Evolutionary conservation across 495 filamentous ascomycete species (phyloP).

Genomic region (Podospora anserina): DNA sequence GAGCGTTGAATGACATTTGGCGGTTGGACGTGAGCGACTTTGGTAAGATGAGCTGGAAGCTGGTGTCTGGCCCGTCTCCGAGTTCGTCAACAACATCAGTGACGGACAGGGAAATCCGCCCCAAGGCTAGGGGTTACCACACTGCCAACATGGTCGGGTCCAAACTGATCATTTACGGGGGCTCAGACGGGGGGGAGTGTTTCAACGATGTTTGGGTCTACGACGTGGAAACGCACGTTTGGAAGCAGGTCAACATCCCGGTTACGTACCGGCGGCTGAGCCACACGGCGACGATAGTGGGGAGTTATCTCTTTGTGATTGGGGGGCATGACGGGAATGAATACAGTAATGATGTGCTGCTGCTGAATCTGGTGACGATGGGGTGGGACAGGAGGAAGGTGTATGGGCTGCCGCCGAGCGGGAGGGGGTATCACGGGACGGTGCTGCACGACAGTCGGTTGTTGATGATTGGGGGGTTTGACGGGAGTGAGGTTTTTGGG

Average conservation of each 20-base stretch:
- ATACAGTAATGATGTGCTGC: slow-evolving; percentile 61
- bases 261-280: slow-evolving; percentile 56
- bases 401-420: slow-evolving; percentile 60
- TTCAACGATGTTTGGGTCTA: slow-evolving; percentile 69
- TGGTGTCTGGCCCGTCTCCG: slow-evolving; percentile 46
- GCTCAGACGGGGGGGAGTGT: slow-evolving; percentile 63
- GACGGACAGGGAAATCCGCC: slow-evolving; percentile 36
- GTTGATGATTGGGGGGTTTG: slow-evolving; percentile 60
- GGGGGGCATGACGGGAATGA: slow-evolving; percentile 66
- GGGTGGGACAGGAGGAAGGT: slow-evolving; percentile 61
- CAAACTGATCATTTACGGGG: slow-evolving; percentile 65
- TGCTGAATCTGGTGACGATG: slow-evolving; percentile 67
- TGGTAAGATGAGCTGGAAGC: slow-evolving; percentile 60
- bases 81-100: slow-evolving; percentile 14
- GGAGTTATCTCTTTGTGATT: slow-evolving; percentile 63
- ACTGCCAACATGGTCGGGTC: slow-evolving; percentile 67
- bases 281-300: slow-evolving; percentile 63
- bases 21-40: slow-evolving; percentile 60
- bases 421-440: slow-evolving; percentile 61
- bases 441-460: slow-evolving; percentile 60
- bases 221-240: slow-evolving; percentile 55
- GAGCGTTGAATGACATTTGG: slow-evolving; percentile 66
- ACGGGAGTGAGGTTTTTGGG: slow-evolving; percentile 60
- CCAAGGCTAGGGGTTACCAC: slow-evolving; percentile 63
- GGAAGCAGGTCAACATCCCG: slow-evolving; percentile 52